Evolutionary conservation across 441 rosid genomes (phyloP), one percentile per base, ranked within the genome.

Genomic region (Pelargonium cotyledonis): DNA sequence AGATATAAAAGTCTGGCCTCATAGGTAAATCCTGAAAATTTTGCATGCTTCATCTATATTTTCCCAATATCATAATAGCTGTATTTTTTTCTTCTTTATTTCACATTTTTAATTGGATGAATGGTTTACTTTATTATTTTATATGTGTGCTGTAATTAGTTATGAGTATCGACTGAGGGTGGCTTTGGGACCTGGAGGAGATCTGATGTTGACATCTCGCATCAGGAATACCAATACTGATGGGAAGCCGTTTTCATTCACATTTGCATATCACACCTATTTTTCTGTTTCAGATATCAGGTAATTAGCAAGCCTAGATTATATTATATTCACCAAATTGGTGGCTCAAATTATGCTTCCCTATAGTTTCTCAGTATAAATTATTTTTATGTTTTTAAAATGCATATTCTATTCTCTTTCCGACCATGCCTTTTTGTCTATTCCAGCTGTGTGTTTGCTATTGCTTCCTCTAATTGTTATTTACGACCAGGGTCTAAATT

Each of bases 241-340:
- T 81, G 91, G 85, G 73, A 95, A 84, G 84, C 89, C 89, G 15
- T 92, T 92, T 77, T 75, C 95, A 0, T 95, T 90, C 81, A 90
- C 97, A 46, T 92, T 90, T 77, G 96, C 97, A 2, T 84, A 91
- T 73, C 91, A 91, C 71, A 89, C 94, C 80, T 92, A 90, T 80
- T 84, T 95, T 73, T 82, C 89, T 70, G 93, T 95, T 68, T 90
- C 98, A 10, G 96, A 95, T 75, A 88, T 92, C 85, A 90, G 93
- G 99, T 90, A 58, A 21, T 7, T 58, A 19, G 14, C 31, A 58
- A 58, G 23, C 63, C 63, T 58, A 58, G 29, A 18, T 58, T 19
- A 19, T 58, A 31, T 55, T 55, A 55, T 58, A 58, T 58, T 58
- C 31, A 58, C 4, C 19, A 58, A 18, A 58, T 26, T 18, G 10